Conservation (phyloP, 352 stramenopile species). For the Globisporangium polare region DNA sequence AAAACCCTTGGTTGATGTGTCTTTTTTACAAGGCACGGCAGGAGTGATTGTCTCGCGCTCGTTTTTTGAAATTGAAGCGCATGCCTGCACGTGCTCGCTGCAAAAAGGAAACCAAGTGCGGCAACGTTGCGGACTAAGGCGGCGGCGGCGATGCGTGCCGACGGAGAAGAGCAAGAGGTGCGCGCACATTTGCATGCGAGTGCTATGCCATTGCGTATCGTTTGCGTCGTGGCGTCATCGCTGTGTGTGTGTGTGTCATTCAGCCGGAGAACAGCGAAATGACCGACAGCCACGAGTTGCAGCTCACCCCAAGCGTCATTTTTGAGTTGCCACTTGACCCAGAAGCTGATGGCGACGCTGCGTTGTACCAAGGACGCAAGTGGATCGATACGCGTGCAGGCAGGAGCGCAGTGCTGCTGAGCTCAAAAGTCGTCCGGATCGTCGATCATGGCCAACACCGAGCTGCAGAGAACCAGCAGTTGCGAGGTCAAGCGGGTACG, state of each 20-base stretch:
- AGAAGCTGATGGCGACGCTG: neutral
- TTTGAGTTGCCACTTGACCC: conserved; percentile 5
- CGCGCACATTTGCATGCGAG: neutral
- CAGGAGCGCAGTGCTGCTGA: conserved; percentile 5
- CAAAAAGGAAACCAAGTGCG: conserved; percentile 4
- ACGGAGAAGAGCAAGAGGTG: neutral
- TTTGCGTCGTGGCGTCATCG: neutral
- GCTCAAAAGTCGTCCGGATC: neutral
- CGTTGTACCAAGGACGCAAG: neutral
- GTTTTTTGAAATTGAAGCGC: neutral
- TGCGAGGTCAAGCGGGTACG: neutral
- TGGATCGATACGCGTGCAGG: neutral
- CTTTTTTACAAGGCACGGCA: no score
- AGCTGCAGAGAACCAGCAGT: neutral
- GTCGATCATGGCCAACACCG: neutral
- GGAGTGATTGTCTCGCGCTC: neutral
- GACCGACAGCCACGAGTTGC: conserved; percentile 1
- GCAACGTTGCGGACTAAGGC: neutral
- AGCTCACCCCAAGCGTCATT: conserved; percentile 8
- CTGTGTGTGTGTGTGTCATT: neutral
- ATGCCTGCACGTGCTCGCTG: neutral
- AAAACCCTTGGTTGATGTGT: no score
- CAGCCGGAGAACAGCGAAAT: neutral
- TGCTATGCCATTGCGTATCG: neutral
- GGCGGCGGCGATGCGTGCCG: neutral